phyloP scores from a whole-genome alignment of 169 alveolate species.

The Eimeria nieschulzi region DNA sequence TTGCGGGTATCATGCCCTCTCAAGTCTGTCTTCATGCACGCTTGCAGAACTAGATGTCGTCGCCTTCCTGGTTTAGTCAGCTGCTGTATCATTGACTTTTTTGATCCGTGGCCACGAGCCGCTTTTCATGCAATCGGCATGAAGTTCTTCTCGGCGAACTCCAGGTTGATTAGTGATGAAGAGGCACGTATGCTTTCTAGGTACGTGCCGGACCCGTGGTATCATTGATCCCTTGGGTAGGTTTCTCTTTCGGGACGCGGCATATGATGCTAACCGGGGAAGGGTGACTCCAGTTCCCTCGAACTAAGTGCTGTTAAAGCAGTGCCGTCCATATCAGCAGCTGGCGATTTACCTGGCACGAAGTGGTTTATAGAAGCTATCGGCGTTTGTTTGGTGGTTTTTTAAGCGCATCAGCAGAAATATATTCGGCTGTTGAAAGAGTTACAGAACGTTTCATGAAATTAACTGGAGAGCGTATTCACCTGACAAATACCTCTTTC shows the following conservation, averaged over 20 bases:
- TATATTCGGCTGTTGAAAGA: conserved; percentile 26
- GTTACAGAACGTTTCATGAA: conserved; percentile 10
- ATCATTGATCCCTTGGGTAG: not conserved
- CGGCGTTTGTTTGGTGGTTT: not conserved
- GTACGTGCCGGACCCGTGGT: not conserved
- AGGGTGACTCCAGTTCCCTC: no score
- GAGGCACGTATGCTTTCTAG: conserved; percentile 51
- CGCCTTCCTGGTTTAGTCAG: conserved; percentile 55
- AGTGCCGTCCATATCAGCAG: no score
- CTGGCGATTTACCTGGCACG: no score
- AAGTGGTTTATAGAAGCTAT: not conserved
- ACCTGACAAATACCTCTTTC: conserved; percentile 51
- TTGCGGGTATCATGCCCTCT: no score
- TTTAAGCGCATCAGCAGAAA: conserved; percentile 54
- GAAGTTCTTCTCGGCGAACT: not conserved
- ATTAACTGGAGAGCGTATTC: conserved; percentile 57
- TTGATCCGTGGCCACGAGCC: conserved; percentile 94
- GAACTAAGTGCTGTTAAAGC: no score
- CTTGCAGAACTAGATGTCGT: conserved; percentile 64
- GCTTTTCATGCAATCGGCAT: conserved; percentile 83
- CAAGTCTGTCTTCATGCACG: no score
- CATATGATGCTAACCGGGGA: no score
- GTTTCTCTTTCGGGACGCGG: no score
- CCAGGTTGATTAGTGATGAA: conserved; percentile 16
- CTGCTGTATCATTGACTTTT: conserved; percentile 76